Conservation (phyloP, 768 basidiomycete genomes). For the Guyanaporus albipodus region DNA sequence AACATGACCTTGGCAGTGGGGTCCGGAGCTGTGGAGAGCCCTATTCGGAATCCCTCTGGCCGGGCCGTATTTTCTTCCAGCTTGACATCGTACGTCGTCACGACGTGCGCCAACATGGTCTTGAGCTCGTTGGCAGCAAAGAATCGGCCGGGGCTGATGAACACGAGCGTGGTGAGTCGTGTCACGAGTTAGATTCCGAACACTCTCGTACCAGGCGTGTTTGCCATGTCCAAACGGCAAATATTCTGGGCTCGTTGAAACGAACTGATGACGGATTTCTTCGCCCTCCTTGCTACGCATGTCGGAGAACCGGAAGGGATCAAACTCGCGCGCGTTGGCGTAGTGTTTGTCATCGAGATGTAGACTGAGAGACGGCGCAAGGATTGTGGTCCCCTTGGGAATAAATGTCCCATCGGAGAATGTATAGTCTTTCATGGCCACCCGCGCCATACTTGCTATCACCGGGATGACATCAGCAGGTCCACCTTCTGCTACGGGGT, state of each 20-base stretch:
- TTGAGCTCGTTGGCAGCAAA: conserved; percentile 44
- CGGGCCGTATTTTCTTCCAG: conserved; percentile 1
- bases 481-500: background rate
- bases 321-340: conserved; percentile 36
- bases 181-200: too few species aligned
- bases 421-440: conserved; percentile 30
- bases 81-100: conserved; percentile 29
- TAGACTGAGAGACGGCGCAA: conserved; percentile 15
- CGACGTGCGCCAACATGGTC: conserved; percentile 41
- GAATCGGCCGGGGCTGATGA: conserved; percentile 33
- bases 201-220: conserved; percentile 26
- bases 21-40: too few species aligned
- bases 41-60: background rate
- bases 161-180: too few species aligned
- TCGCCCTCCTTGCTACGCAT: conserved; percentile 33
- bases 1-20: too few species aligned
- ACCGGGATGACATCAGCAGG: background rate
- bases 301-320: conserved; percentile 47
- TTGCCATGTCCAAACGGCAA: conserved; percentile 36
- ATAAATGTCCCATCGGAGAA: conserved; percentile 39
- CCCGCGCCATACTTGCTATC: conserved; percentile 32
- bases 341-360: conserved; percentile 27
- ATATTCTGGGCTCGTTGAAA: conserved; percentile 32
- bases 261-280: conserved; percentile 32
- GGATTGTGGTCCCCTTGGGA: conserved; percentile 31